phyloP scores from a whole-genome alignment of 108 stramenopile genomes.

The Conticribra weissflogii region DNA sequence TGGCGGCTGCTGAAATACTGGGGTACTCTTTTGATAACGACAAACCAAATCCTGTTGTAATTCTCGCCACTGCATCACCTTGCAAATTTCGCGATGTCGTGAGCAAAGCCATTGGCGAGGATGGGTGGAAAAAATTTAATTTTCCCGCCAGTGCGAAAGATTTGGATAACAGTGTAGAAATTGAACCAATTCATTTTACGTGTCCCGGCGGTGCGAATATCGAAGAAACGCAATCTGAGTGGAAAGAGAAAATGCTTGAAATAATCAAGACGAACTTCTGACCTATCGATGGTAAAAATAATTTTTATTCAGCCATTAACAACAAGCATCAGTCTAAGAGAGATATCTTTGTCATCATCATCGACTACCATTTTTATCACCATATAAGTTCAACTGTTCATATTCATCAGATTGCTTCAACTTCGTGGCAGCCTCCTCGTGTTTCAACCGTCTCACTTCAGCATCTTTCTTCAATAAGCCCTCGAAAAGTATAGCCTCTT shows the following conservation, averaged over 20 bases:
- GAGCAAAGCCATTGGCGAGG: conserved; percentile 61
- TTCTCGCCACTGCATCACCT: conserved; percentile 86
- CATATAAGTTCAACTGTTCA: conserved; percentile 81
- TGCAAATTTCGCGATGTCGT: conserved; percentile 84
- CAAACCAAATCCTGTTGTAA: conserved; percentile 38
- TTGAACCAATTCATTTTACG: conserved; percentile 26
- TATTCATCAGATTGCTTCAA: conserved; percentile 77
- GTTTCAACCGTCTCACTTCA: conserved; percentile 57
- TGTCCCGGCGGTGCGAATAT: conserved; percentile 20
- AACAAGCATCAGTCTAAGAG: too few relatives aligned
- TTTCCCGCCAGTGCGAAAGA: conserved; percentile 61
- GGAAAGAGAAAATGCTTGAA: conserved; percentile 39
- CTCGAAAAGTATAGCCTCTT: conserved; percentile 68
- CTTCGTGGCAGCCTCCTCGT: conserved; percentile 54
- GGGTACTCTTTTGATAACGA: conserved; percentile 49
- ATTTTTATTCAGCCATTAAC: too few relatives aligned
- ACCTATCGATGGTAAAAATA: too few relatives aligned
- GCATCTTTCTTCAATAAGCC: conserved; percentile 64
- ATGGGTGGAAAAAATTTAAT: conserved; percentile 60
- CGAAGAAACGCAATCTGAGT: conserved; percentile 37
- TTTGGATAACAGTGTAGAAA: conserved; percentile 26
- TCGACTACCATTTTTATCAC: conserved; percentile 21
- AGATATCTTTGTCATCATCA: background rate
- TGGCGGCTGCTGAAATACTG: conserved; percentile 65
- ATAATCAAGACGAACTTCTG: too few relatives aligned